phyloP scores from a whole-genome alignment of 23 red algal species.

The Cyanidium caldarium region DNA sequence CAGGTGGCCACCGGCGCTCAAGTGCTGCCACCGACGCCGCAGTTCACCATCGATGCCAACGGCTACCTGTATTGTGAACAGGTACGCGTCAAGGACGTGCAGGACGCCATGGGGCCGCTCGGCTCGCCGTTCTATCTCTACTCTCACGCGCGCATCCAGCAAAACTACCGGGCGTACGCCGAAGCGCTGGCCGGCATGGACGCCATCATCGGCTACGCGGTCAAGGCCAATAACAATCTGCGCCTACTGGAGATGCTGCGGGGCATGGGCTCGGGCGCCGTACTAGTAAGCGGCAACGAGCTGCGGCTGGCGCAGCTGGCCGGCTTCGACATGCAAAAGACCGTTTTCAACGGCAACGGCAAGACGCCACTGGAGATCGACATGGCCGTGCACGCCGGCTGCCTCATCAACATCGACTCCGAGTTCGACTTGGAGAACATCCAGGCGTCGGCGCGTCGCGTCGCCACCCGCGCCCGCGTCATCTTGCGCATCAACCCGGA shows the following conservation, averaged over 20 bases:
- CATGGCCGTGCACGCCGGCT: conserved; percentile 41
- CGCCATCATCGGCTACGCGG: conserved; percentile 81
- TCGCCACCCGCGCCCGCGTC: conserved; percentile 29
- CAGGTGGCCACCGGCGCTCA: conserved; percentile 36
- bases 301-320: conserved; percentile 60
- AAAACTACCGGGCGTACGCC: conserved; percentile 56
- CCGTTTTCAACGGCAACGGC: conserved; percentile 90
- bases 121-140: conserved; percentile 68
- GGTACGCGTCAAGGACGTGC: conserved; percentile 54
- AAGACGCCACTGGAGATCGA: conserved; percentile 57
- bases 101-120: conserved; percentile 19
- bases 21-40: conserved; percentile 39
- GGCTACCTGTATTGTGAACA: conserved; percentile 63
- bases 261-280: conserved; percentile 43
- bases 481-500: conserved; percentile 91
- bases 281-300: conserved; percentile 75
- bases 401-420: conserved; percentile 86
- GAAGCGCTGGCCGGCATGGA: conserved; percentile 52
- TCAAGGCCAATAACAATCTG: conserved; percentile 94
- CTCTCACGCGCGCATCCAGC: conserved; percentile 43
- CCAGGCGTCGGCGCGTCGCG: conserved; percentile 19
- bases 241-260: conserved; percentile 36
- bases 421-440: conserved; percentile 93
- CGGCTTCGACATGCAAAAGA: conserved; percentile 73
- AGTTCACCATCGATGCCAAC: conserved; percentile 28